phyloP scores from a whole-genome alignment of 495 filamentous ascomycete genomes.

The Hyaloscypha bicolor region DNA sequence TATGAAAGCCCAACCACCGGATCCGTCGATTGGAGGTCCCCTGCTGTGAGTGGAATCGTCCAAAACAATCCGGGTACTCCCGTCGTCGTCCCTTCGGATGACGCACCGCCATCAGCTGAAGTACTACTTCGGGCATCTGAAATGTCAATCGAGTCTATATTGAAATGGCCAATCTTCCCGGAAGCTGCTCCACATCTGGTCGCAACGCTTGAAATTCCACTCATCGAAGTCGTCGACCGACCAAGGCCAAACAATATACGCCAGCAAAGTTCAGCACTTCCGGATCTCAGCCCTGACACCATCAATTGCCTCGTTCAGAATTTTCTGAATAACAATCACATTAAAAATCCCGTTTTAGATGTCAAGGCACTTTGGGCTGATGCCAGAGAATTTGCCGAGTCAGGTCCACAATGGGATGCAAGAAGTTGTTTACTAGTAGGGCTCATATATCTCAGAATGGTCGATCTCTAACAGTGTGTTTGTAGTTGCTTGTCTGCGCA shows the following conservation, averaged over 20 bases:
- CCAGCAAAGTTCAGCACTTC: not conserved
- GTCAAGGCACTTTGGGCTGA: not conserved
- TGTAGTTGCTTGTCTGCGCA: not conserved
- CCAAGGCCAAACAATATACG: not conserved
- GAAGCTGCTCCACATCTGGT: slow-evolving; percentile 3
- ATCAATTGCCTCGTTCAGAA: not conserved
- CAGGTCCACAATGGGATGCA: not conserved
- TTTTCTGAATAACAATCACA: not conserved
- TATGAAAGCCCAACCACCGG: not conserved
- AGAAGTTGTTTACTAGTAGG: not conserved
- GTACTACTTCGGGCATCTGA: slow-evolving; percentile 5
- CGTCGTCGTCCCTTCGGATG: not conserved
- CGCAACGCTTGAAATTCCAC: not conserved
- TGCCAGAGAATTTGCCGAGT: not conserved
- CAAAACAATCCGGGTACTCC: not conserved
- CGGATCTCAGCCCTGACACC: not conserved
- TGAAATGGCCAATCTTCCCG: slow-evolving; percentile 3
- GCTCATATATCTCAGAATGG: not conserved
- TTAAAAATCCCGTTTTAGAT: not conserved
- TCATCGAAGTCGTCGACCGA: not conserved
- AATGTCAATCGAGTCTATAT: slow-evolving; percentile 6
- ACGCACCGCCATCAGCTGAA: slow-evolving; percentile 1
- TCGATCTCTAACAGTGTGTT: not conserved
- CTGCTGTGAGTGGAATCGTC: not conserved
- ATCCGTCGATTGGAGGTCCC: not conserved